Conservation (phyloP, 2,329 filamentous ascomycete species). For the Xylaria sp. region DNA sequence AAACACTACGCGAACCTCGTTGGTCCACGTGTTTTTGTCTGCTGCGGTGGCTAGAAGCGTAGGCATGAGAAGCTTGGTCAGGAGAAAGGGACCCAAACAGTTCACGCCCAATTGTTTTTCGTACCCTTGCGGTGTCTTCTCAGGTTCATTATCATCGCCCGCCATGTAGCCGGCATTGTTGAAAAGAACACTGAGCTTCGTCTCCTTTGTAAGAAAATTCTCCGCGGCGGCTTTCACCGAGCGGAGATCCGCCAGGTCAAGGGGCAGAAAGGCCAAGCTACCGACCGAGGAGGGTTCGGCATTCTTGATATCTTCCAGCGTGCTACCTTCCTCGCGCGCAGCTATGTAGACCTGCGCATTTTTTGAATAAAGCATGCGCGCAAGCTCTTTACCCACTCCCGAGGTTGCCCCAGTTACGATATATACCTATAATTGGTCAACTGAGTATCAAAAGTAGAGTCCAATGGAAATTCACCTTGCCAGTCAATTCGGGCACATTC, state of each 20-base stretch:
- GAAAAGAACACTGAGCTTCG: not conserved
- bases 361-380: constrained; percentile 46
- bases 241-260: not conserved
- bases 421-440: constrained; percentile 23
- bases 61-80: not conserved
- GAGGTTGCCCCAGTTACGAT: no score
- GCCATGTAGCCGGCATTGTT: not conserved
- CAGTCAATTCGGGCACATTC: not conserved
- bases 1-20: not conserved
- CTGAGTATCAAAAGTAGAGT: not conserved
- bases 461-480: not conserved
- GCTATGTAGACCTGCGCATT: constrained; percentile 52
- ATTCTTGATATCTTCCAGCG: constrained; percentile 47
- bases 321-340: constrained; percentile 45
- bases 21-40: not conserved
- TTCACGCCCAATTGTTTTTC: not conserved
- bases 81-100: not conserved
- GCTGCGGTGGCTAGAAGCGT: not conserved
- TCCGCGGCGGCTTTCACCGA: not conserved
- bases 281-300: constrained; percentile 32
- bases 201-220: not conserved
- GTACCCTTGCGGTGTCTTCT: not conserved
- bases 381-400: constrained; percentile 48
- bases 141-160: not conserved
- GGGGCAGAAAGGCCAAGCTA: constrained; percentile 35